Base-by-base conservation (phyloP, 169 alveolate genomes). In the Plasmodium blacklocki region DNA sequence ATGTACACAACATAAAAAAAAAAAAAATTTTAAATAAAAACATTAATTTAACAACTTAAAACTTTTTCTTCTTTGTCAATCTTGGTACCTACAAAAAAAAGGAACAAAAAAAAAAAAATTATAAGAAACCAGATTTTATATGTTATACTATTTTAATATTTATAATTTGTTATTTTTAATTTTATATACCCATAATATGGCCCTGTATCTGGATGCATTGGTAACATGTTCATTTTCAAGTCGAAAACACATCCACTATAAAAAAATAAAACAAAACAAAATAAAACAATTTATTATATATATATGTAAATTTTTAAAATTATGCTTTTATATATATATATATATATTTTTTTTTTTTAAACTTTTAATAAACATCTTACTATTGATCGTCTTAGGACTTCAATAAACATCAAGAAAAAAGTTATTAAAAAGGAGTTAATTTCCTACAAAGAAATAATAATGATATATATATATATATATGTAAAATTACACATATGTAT, bases 141-240 rank as follows among this genome's bases (percentile, higher is more conserved):
- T 19, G 15, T 45, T 70, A 43, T 74, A 21, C 85, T 26, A 26
- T 26, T 26, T 26, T 26, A 26, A 26, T 26, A 26, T 88, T 26
- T 73, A 64, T 68, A 52, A 56, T 83, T 93, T 64, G 73, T 93
- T 87, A 39, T 73, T 83, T 73, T 92, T 88, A 54, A 85, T 68
- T 71, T 83, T 62, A 56, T 92, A 89, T 60, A 95, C 96, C 98
- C 98, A 95, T 66, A 95, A 88, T 50, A 95, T 93, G 45, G 97
- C 93, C 58, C 98, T 88, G 91, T 91, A 95, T 66, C 88, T 91
- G 23, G 96, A 95, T 12, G 98, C 94, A 90, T 95, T 95, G 76
- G 93, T 95, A 88, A 95, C 85, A 85, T 95, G 97, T 66, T 95
- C 97, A 71, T 94, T 94, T 87, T 95, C 97, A 71, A 95, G 93